Percentiles rank a stretch among this genome's conserved stretches.
These are phyloP conservation scores for Neofusicoccum sp. DNA, from an alignment of 2,329 filamentous ascomycete genomes.

Conservation along the genomic window DNA sequence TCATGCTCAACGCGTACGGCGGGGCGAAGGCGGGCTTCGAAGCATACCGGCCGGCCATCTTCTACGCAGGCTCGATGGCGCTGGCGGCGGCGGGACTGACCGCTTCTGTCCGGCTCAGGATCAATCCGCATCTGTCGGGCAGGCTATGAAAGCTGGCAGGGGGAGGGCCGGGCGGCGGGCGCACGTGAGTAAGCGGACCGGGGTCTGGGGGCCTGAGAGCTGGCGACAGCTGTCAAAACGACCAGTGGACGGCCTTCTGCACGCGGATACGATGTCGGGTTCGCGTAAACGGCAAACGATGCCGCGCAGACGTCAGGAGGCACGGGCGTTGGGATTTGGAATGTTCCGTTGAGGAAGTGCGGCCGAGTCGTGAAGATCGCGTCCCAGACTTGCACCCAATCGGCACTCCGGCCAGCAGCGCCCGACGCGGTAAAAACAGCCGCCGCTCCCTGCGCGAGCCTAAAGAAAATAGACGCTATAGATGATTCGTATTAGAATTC, in stretches of 20 bases:
- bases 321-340: conserved; percentile 14
- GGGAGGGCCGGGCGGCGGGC: background rate
- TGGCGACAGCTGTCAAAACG: conserved; percentile 1
- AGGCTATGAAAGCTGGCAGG: conserved; percentile 18
- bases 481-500: background rate
- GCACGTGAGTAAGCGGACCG: conserved; percentile 4
- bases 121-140: conserved; percentile 19
- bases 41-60: conserved; percentile 25
- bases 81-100: conserved; percentile 22
- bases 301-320: background rate
- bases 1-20: conserved; percentile 24
- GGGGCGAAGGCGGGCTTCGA: conserved; percentile 22
- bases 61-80: conserved; percentile 25
- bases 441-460: background rate
- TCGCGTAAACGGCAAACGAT: conserved; percentile 4
- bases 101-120: conserved; percentile 23
- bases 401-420: background rate
- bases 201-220: conserved; percentile 3
- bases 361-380: conserved; percentile 16
- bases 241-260: background rate
- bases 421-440: background rate
- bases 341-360: conserved; percentile 13
- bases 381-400: conserved; percentile 2
- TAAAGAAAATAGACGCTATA: background rate
- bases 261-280: conserved; percentile 8